Conservation (phyloP, 2,329 filamentous ascomycete genomes). For the Emmonsiellopsis sp. region DNA sequence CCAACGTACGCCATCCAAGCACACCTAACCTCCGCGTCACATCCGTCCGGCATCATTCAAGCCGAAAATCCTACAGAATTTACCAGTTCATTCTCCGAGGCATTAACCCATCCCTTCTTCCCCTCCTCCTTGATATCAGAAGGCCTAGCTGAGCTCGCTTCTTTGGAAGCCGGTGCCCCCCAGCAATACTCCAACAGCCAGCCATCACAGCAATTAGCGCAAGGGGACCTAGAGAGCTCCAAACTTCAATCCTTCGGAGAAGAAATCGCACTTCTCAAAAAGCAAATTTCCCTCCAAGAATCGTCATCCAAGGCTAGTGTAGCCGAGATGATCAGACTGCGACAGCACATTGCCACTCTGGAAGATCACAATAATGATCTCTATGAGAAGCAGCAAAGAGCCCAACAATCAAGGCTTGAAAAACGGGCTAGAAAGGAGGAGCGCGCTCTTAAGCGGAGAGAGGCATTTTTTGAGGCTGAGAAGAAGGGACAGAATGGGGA, state of each 20-base stretch:
- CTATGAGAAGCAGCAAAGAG: slow-evolving; percentile 29
- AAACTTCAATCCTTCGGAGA: slow-evolving; percentile 27
- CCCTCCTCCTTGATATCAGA: slow-evolving; percentile 31
- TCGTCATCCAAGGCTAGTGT: slow-evolving; percentile 26
- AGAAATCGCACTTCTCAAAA: slow-evolving; percentile 32
- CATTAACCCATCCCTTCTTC: slow-evolving; percentile 31
- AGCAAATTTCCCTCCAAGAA: slow-evolving; percentile 21
- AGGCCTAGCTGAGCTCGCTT: slow-evolving; percentile 30
- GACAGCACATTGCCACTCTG: slow-evolving; percentile 25
- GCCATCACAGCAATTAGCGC: neutral
- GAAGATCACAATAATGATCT: slow-evolving; percentile 32
- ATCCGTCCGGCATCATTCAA: slow-evolving; percentile 7
- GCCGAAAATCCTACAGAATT: slow-evolving; percentile 5
- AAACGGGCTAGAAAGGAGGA: slow-evolving; percentile 32
- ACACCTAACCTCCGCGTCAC: slow-evolving; percentile 22
- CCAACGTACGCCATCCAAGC: slow-evolving; percentile 34
- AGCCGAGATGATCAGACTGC: slow-evolving; percentile 29
- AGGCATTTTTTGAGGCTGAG: slow-evolving; percentile 38
- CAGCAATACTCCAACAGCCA: slow-evolving; percentile 5
- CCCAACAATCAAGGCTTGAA: slow-evolving; percentile 23
- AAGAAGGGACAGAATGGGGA: slow-evolving; percentile 36
- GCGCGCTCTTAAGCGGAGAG: slow-evolving; percentile 29
- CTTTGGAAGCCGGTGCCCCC: slow-evolving; percentile 14
- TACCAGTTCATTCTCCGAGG: slow-evolving; percentile 24
- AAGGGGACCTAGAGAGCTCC: slow-evolving; percentile 11